Evolutionary conservation across 163 green algal species (phyloP).

Genomic region (Chlamydomonas reinhardtii): DNA sequence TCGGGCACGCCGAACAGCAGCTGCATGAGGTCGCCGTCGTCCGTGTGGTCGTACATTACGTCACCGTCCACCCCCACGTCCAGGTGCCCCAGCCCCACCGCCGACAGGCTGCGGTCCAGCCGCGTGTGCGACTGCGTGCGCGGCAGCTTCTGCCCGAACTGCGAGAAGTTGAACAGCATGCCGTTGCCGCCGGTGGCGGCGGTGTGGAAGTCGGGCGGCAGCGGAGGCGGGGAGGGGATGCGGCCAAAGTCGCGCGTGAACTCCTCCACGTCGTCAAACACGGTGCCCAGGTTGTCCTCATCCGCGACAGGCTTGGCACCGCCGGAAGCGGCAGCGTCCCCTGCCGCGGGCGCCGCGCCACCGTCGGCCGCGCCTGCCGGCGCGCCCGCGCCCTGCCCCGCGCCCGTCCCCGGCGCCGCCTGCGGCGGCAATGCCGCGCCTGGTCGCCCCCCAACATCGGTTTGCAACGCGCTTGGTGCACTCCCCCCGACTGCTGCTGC

Average conservation of each 20-base stretch:
- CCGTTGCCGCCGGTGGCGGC: not conserved
- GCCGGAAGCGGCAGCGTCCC: no score
- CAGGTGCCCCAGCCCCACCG: conserved; percentile 43
- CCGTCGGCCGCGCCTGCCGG: no score
- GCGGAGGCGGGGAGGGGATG: conserved; percentile 62
- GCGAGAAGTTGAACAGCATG: conserved; percentile 70
- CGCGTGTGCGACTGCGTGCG: conserved; percentile 29
- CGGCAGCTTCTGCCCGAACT: conserved; percentile 68
- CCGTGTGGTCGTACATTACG: conserved; percentile 61
- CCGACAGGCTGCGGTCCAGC: conserved; percentile 43
- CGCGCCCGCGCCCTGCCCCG: no score
- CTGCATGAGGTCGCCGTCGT: conserved; percentile 70
- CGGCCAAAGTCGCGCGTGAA: conserved; percentile 37
- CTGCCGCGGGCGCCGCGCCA: not conserved
- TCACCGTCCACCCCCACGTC: conserved; percentile 36
- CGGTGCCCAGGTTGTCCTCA: conserved; percentile 31
- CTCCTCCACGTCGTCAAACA: conserved; percentile 57
- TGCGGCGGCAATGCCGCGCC: no score
- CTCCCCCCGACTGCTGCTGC: no score
- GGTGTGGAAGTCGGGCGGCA: conserved; percentile 62
- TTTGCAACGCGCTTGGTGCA: no score
- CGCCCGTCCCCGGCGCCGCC: no score
- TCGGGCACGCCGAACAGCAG: conserved; percentile 66
- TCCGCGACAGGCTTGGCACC: not conserved
- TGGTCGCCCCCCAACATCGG: no score